Evolutionary conservation across 805 yeast species (phyloP).

Genomic region (Candida pseudoglaebosa): DNA sequence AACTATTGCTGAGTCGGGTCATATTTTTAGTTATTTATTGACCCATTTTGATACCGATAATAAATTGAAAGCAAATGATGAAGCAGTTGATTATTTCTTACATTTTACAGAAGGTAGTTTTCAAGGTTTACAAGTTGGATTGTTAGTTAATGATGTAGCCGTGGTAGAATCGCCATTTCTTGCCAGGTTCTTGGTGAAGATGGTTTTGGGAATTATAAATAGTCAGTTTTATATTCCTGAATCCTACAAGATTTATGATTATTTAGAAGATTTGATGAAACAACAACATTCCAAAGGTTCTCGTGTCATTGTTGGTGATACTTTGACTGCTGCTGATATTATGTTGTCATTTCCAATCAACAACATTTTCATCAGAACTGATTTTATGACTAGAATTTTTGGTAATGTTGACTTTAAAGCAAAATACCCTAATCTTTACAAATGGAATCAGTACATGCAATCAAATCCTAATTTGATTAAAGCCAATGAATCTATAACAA

Average conservation of each 20-base stretch:
- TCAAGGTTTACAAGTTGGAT: constrained; percentile 42
- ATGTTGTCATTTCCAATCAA: constrained; percentile 33
- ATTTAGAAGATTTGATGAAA: constrained; percentile 26
- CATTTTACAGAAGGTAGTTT: constrained; percentile 61
- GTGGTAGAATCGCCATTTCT: constrained; percentile 25
- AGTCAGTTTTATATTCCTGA: constrained; percentile 23
- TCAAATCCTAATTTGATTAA: constrained; percentile 12
- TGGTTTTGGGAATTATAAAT: constrained; percentile 20
- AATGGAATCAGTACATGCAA: constrained; percentile 18
- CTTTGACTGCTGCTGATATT: constrained; percentile 35
- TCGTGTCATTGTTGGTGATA: constrained; percentile 33
- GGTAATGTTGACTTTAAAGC: constrained; percentile 9
- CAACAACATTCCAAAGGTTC: constrained; percentile 20
- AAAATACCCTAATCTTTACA: constrained; percentile 19
- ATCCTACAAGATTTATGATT: constrained; percentile 18
- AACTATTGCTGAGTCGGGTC: constrained; percentile 57
- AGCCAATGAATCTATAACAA: constrained; percentile 12
- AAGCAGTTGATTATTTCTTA: constrained; percentile 46
- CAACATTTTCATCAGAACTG: constrained; percentile 24
- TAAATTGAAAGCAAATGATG: constrained; percentile 34
- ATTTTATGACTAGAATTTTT: constrained; percentile 15
- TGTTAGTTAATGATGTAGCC: constrained; percentile 26
- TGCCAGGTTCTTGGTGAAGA: constrained; percentile 16
- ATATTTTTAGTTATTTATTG: constrained; percentile 51
- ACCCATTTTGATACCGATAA: constrained; percentile 43